A percentile compares a stretch with the other conserved stretches of the same genome.
phyloP scores from a whole-genome alignment of 2,329 filamentous ascomycete species.

The Fulvia fulva region DNA sequence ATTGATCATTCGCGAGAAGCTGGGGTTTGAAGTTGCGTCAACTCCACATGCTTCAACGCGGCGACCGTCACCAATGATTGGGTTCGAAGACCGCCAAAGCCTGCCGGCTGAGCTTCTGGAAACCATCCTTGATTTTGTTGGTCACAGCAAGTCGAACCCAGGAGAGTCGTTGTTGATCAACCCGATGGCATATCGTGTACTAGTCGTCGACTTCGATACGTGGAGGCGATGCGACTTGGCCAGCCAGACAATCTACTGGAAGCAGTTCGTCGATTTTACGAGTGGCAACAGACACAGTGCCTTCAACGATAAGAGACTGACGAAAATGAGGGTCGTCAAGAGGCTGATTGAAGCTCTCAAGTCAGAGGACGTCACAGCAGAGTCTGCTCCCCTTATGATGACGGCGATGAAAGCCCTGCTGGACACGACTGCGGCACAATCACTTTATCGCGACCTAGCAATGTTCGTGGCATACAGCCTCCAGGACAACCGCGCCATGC shows the following conservation, averaged over 20 bases:
- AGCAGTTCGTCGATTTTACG: conserved; percentile 84
- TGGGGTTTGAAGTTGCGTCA: conserved; percentile 50
- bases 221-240: conserved; percentile 76
- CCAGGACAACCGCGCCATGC: conserved; percentile 55
- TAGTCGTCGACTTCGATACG: conserved; percentile 88
- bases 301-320: conserved; percentile 83
- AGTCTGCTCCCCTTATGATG: conserved; percentile 72
- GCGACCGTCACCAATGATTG: conserved; percentile 21
- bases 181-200: conserved; percentile 84
- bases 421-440: conserved; percentile 73
- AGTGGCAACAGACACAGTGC: conserved; percentile 86
- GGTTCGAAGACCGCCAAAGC: conserved; percentile 46
- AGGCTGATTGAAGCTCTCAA: conserved; percentile 87
- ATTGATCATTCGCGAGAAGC: conserved; percentile 76
- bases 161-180: conserved; percentile 93
- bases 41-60: conserved; percentile 22
- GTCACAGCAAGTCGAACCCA: conserved; percentile 75
- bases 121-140: conserved; percentile 78
- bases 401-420: conserved; percentile 75
- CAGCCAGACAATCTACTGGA: conserved; percentile 86
- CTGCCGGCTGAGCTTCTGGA: conserved; percentile 63
- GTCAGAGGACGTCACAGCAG: conserved; percentile 68
- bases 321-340: conserved; percentile 90
- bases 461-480: conserved; percentile 92
- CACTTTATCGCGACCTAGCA: conserved; percentile 80